phyloP scores from a whole-genome alignment of 2,329 filamentous ascomycete species.

The Aspergillus jensenii region DNA sequence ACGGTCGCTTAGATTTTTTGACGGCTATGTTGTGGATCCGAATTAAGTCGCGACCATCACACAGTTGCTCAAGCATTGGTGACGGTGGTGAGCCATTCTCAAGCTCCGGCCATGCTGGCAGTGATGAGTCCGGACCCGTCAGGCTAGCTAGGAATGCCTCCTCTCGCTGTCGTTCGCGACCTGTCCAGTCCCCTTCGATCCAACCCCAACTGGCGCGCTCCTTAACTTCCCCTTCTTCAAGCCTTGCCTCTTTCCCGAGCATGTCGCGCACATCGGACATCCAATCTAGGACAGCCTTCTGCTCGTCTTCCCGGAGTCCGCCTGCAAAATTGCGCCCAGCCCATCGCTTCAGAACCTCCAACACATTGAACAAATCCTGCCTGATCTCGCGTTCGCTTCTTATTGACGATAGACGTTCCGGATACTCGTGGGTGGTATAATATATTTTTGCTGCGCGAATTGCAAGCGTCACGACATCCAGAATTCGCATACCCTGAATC shows the following conservation, averaged over 20 bases:
- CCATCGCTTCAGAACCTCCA: constrained; percentile 91
- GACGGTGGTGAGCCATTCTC: constrained; percentile 52
- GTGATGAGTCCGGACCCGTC: constrained; percentile 52
- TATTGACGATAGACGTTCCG: constrained; percentile 80
- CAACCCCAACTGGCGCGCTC: constrained; percentile 77
- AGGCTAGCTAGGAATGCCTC: constrained; percentile 78
- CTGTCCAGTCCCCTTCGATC: constrained; percentile 75
- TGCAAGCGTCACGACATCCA: constrained; percentile 91
- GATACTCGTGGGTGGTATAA: constrained; percentile 88
- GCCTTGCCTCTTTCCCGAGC: constrained; percentile 71
- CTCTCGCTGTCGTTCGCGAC: constrained; percentile 74
- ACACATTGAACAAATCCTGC: constrained; percentile 76
- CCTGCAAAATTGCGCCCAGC: constrained; percentile 82
- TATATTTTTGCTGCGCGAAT: constrained; percentile 95
- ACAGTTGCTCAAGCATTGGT: constrained; percentile 70
- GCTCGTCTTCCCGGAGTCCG: constrained; percentile 77
- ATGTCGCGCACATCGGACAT: constrained; percentile 74
- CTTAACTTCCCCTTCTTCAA: constrained; percentile 71
- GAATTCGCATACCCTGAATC: constrained; percentile 84
- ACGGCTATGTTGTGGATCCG: constrained; percentile 88
- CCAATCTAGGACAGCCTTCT: constrained; percentile 74
- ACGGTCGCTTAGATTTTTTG: constrained; percentile 77
- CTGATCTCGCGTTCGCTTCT: constrained; percentile 84
- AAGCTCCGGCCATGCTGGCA: constrained; percentile 69
- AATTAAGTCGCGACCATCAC: constrained; percentile 78